Evolutionary conservation across 805 yeast genomes (phyloP).

Genomic region (Hanseniaspora guilliermondii): DNA sequence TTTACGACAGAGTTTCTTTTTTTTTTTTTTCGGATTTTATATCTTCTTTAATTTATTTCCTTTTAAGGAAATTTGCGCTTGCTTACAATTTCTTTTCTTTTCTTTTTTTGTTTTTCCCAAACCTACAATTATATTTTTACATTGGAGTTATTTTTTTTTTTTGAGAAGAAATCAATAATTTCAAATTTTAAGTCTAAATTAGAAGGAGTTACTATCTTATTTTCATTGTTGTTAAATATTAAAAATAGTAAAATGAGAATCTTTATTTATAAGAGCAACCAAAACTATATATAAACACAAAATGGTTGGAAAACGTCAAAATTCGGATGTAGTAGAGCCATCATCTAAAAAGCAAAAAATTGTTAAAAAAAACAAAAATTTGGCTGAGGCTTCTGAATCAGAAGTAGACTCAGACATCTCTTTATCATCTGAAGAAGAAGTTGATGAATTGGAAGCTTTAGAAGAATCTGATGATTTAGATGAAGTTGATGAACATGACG

Average conservation of each 20-base stretch:
- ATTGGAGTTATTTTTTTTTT: no score
- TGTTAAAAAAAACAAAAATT: conserved; percentile 24
- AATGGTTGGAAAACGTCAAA: conserved; percentile 12
- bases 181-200: no score
- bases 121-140: background rate
- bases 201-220: no score
- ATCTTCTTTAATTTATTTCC: background rate
- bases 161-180: background rate
- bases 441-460: conserved; percentile 14
- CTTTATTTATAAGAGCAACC: no score
- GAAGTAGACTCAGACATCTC: conserved; percentile 17
- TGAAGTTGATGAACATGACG: conserved; percentile 22
- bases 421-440: conserved; percentile 13
- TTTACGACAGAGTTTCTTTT: background rate
- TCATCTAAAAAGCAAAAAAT: conserved; percentile 15
- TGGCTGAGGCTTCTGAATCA: conserved; percentile 18
- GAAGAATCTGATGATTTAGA: conserved; percentile 23
- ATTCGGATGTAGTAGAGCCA: conserved; percentile 15
- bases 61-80: background rate
- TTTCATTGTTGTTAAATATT: no score
- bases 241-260: background rate
- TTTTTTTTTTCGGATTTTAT: background rate
- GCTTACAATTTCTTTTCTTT: background rate
- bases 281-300: background rate
- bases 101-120: background rate